phyloP scores from a whole-genome alignment of 2,329 filamentous ascomycete species.

The Paecilomyces niveus region DNA sequence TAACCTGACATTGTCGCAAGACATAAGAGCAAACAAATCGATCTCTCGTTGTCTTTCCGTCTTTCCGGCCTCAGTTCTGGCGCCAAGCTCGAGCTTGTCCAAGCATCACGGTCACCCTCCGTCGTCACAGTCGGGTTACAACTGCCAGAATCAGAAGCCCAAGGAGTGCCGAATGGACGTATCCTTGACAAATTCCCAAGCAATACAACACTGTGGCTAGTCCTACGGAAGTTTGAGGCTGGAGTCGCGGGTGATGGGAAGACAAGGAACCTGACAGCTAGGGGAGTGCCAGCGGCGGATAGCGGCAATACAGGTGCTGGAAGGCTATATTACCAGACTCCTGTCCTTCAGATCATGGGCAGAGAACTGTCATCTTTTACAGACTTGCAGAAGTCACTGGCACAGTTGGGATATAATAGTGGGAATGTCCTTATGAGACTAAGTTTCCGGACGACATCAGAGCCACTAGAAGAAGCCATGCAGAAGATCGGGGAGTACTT shows the following conservation, averaged over 20 bases:
- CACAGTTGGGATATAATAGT: constrained; percentile 77
- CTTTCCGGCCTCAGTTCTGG: constrained; percentile 75
- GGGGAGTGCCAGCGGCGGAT: constrained; percentile 58
- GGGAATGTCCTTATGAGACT: constrained; percentile 75
- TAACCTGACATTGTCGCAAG: constrained; percentile 33
- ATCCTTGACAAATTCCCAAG: constrained; percentile 81
- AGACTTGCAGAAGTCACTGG: constrained; percentile 83
- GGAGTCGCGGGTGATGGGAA: constrained; percentile 54
- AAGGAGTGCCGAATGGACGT: constrained; percentile 56
- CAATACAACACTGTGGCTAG: constrained; percentile 79
- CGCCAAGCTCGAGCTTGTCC: constrained; percentile 86
- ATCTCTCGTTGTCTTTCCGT: constrained; percentile 77
- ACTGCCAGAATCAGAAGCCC: constrained; percentile 64
- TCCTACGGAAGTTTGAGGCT: constrained; percentile 85
- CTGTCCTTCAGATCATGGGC: constrained; percentile 75
- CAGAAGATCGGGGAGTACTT: constrained; percentile 72
- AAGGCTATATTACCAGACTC: constrained; percentile 80
- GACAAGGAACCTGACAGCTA: constrained; percentile 73
- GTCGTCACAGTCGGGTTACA: constrained; percentile 86
- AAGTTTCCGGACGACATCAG: constrained; percentile 66
- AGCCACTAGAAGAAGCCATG: constrained; percentile 80
- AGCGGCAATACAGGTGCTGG: constrained; percentile 54
- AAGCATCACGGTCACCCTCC: constrained; percentile 75
- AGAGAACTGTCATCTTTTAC: constrained; percentile 68
- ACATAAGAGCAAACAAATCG: constrained; percentile 75